These are phyloP conservation scores for Arthrobotrys musiformis DNA, from an alignment of 2,329 filamentous ascomycete species.

Conservation along the genomic window DNA sequence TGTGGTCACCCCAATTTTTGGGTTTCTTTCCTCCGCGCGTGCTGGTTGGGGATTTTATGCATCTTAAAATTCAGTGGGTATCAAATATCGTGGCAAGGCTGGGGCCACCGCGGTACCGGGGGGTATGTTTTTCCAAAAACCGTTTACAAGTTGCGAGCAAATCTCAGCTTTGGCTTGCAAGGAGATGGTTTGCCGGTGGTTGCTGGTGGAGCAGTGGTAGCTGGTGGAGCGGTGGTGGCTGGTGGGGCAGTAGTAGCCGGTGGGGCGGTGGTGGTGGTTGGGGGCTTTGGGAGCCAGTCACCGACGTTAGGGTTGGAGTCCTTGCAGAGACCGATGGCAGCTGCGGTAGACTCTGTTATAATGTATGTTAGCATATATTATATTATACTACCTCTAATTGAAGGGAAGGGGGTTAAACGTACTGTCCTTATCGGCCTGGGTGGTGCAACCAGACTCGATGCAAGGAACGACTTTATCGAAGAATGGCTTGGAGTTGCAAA, in stretches of 20 bases:
- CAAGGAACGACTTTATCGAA: slow-evolving; percentile 46
- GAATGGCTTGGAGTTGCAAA: slow-evolving; percentile 55
- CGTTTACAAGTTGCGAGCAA: slow-evolving; percentile 36
- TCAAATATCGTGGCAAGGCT: background rate
- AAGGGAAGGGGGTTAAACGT: slow-evolving; percentile 5
- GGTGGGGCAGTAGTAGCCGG: slow-evolving; percentile 28
- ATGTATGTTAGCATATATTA: background rate
- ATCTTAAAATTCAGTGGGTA: background rate
- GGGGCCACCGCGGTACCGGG: too few species aligned
- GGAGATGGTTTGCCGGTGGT: slow-evolving; percentile 25
- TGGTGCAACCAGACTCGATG: slow-evolving; percentile 42
- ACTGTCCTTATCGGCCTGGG: slow-evolving; percentile 54
- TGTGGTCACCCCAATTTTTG: too few species aligned
- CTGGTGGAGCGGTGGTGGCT: slow-evolving; percentile 29
- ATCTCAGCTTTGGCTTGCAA: slow-evolving; percentile 52
- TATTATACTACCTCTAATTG: background rate
- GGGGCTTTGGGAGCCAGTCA: slow-evolving; percentile 37
- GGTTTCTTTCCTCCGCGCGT: background rate
- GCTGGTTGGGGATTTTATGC: background rate
- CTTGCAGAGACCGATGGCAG: slow-evolving; percentile 51
- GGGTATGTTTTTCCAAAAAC: too few species aligned
- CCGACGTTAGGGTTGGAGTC: slow-evolving; percentile 55
- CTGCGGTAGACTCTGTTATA: slow-evolving; percentile 52
- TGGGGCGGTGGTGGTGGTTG: slow-evolving; percentile 30
- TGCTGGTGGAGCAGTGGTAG: slow-evolving; percentile 5